These are phyloP conservation scores for Pelargonium citronellum DNA, from an alignment of 441 rosid genomes.

Conservation along the genomic window DNA sequence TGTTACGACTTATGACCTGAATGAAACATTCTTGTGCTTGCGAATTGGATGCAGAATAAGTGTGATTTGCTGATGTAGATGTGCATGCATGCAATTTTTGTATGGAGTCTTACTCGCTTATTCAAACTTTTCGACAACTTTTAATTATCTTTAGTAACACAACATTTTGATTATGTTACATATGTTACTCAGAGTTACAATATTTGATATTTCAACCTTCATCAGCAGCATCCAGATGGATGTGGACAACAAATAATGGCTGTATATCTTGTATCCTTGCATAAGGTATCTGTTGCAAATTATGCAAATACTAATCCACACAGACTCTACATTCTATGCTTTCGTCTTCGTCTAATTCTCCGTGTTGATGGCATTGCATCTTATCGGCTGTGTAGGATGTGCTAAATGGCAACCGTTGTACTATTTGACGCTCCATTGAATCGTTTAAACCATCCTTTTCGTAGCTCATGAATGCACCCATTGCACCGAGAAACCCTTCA, in stretches of 20 bases:
- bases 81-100: not conserved
- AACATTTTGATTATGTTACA: not conserved
- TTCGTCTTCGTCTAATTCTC: conserved; percentile 32
- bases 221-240: not conserved
- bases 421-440: not conserved
- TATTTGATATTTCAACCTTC: not conserved
- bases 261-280: not conserved
- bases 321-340: conserved; percentile 34
- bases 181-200: not conserved
- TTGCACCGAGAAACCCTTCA: conserved; percentile 5
- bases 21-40: too few relatives aligned
- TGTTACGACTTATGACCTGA: not conserved
- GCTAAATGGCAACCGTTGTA: conserved; percentile 19
- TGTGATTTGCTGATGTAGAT: not conserved
- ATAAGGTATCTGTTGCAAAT: not conserved
- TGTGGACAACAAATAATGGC: not conserved
- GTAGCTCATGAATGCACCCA: conserved; percentile 9
- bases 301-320: conserved; percentile 22
- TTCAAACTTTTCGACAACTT: not conserved
- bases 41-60: not conserved
- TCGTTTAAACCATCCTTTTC: not conserved
- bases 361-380: conserved; percentile 21
- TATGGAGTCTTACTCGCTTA: not conserved
- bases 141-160: not conserved
- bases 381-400: conserved; percentile 26